phyloP scores from a whole-genome alignment of 2,329 filamentous ascomycete genomes.

The Fusarium piperis region DNA sequence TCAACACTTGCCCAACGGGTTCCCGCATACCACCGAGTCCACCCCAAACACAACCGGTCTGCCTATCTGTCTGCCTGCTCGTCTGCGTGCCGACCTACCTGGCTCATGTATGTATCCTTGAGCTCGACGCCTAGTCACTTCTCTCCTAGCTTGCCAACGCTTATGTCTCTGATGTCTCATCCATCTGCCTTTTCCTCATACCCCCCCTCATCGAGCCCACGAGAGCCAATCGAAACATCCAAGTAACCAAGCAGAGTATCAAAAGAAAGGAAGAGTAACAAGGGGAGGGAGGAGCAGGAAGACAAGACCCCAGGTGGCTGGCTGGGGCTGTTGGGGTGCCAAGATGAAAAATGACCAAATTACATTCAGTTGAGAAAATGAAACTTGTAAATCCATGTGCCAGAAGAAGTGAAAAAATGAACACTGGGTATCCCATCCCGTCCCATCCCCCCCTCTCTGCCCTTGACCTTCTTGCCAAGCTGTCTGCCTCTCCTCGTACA shows the following conservation, averaged over 20 bases:
- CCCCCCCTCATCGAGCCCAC: not conserved
- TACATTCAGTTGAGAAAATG: slow-evolving; percentile 15
- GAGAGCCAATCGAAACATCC: slow-evolving; percentile 2
- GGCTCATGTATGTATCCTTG: slow-evolving; percentile 1
- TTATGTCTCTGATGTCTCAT: slow-evolving; percentile 9
- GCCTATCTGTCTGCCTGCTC: not conserved
- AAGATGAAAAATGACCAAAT: slow-evolving; percentile 3
- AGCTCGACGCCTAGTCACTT: not conserved
- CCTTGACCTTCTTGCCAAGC: not conserved
- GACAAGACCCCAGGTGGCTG: not conserved
- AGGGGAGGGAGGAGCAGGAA: not conserved
- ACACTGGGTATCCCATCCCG: slow-evolving; percentile 35
- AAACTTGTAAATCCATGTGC: slow-evolving; percentile 25
- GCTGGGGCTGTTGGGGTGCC: not conserved
- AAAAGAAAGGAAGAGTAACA: not conserved
- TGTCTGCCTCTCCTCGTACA: slow-evolving; percentile 30
- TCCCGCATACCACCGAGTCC: not conserved
- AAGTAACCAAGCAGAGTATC: not conserved
- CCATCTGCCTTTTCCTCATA: not conserved
- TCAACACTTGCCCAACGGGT: not conserved
- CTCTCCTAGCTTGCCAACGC: slow-evolving; percentile 20
- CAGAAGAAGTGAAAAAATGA: slow-evolving; percentile 34
- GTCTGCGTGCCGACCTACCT: not conserved
- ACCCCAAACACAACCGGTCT: not conserved
- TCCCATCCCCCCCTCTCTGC: not conserved